A percentile compares a stretch with the other conserved stretches of the same genome.
These are phyloP conservation scores for Sporisorium reilianum DNA, from an alignment of 1,284 basidiomycete genomes.

Conservation along the genomic window DNA sequence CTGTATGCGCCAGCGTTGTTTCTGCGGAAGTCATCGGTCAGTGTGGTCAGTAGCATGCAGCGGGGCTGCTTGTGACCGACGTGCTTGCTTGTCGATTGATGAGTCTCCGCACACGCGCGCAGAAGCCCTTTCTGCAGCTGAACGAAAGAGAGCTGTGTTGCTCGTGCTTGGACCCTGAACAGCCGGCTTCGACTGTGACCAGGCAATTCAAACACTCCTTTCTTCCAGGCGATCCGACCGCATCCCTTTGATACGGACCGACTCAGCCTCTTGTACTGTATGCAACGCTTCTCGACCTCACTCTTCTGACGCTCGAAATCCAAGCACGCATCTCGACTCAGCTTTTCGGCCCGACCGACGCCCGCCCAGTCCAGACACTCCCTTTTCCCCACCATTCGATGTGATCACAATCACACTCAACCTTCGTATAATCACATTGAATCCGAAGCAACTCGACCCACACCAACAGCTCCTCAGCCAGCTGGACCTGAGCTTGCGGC, in stretches of 20 bases:
- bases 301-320: background rate
- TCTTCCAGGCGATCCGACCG: slow-evolving; percentile 1
- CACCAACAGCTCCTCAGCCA: background rate
- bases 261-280: background rate
- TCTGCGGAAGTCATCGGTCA: no score
- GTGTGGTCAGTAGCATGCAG: no score
- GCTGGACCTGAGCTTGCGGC: background rate
- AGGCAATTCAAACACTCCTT: background rate
- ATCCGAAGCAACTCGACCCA: background rate
- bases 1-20: background rate
- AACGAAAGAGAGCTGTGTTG: background rate
- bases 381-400: slow-evolving; percentile 1
- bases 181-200: background rate
- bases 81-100: background rate
- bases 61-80: background rate
- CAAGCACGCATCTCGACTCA: background rate
- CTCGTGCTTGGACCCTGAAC: slow-evolving; percentile 3
- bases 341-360: slow-evolving; percentile 5
- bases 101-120: slow-evolving; percentile 6
- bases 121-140: slow-evolving; percentile 3
- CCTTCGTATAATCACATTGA: slow-evolving; percentile 18
- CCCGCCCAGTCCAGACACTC: no score
- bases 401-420: slow-evolving; percentile 15
- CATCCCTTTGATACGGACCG: background rate
- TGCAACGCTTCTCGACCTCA: background rate